Evolutionary conservation across 352 stramenopile species (phyloP).

Genomic region (Phytophthora fragariaefolia): DNA sequence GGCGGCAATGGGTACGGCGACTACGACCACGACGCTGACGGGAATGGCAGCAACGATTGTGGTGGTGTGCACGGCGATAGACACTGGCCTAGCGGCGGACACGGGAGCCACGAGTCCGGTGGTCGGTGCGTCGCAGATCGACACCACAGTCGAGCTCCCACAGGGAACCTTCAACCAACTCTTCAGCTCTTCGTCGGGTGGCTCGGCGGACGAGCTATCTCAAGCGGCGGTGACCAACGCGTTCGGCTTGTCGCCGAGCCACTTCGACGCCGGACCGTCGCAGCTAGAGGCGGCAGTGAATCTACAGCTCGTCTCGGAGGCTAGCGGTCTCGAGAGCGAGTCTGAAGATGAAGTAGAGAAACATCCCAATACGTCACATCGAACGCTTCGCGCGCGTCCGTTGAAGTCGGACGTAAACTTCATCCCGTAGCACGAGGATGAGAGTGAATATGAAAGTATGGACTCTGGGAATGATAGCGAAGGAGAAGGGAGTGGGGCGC

Average conservation of each 20-base stretch:
- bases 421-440: not conserved
- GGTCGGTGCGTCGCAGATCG: conserved; percentile 14
- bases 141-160: conserved; percentile 15
- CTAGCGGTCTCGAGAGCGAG: not conserved
- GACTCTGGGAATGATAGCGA: not conserved
- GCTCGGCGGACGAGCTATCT: conserved; percentile 19
- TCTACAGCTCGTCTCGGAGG: conserved; percentile 3
- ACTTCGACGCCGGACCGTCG: not conserved
- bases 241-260: conserved; percentile 12
- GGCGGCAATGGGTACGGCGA: no score
- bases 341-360: not conserved
- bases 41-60: no score
- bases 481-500: not conserved
- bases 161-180: conserved; percentile 13
- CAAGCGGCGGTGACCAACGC: conserved; percentile 11
- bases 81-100: no score
- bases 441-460: conserved; percentile 1
- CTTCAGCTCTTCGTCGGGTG: conserved; percentile 3
- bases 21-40: no score
- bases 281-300: not conserved
- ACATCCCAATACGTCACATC: no score
- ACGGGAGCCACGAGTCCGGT: no score
- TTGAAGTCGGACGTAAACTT: conserved; percentile 8
- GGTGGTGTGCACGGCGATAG: no score
- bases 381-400: no score